Conservation (phyloP, 2,329 filamentous ascomycete genomes). For the Aspergillus jensenii region DNA sequence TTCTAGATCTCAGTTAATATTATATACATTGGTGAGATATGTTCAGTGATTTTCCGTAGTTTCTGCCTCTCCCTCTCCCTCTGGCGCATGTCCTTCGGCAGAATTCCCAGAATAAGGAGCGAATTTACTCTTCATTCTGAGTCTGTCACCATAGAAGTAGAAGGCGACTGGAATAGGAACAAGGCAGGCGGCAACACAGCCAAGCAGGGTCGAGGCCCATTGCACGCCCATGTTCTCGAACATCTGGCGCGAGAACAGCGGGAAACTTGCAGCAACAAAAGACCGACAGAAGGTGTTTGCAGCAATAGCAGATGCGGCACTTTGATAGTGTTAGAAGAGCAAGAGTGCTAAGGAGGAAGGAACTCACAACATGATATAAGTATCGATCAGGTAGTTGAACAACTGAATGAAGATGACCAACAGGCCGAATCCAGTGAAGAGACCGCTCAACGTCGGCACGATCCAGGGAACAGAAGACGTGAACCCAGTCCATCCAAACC, state of each 20-base stretch:
- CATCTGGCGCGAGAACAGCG: conserved; percentile 40
- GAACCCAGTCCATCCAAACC: conserved; percentile 73
- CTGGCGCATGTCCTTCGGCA: no score
- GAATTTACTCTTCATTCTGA: neutral
- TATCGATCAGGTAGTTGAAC: conserved; percentile 61
- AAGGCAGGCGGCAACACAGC: conserved; percentile 36
- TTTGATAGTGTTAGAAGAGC: neutral
- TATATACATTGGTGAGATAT: no score
- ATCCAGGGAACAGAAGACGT: conserved; percentile 42
- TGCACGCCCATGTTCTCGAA: conserved; percentile 38
- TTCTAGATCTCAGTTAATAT: no score
- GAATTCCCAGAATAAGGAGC: no score
- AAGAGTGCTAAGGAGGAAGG: neutral
- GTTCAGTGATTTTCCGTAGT: no score
- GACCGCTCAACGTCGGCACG: conserved; percentile 45
- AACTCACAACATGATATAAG: conserved; percentile 50
- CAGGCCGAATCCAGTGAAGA: conserved; percentile 59
- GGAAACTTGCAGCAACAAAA: conserved; percentile 33
- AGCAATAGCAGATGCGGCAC: conserved; percentile 51
- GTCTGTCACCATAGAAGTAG: conserved; percentile 23
- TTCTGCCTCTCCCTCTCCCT: no score
- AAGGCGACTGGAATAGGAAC: conserved; percentile 38
- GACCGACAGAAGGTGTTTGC: conserved; percentile 53
- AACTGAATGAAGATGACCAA: conserved; percentile 58
- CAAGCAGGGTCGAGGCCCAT: conserved; percentile 40